Evolutionary conservation across 202 grass and related monocot genomes (phyloP).

Genomic region (Cymbopogon flexuosus): DNA sequence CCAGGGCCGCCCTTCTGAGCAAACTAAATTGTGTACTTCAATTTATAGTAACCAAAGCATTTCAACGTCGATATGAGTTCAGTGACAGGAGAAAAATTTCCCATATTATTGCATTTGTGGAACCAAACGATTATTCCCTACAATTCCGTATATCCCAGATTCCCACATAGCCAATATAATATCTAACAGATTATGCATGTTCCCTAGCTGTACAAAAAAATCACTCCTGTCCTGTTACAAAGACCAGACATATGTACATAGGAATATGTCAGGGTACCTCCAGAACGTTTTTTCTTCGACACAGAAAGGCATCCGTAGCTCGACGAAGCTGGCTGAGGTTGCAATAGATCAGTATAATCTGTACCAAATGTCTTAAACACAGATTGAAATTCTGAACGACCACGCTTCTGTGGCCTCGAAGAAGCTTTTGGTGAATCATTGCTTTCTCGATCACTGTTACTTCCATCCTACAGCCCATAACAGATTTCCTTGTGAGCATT

Average conservation of each 20-base stretch:
- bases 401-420: constrained; percentile 68
- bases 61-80: background rate
- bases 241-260: background rate
- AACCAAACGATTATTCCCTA: constrained; percentile 23
- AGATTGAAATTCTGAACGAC: constrained; percentile 51
- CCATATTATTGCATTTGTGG: background rate
- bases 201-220: background rate
- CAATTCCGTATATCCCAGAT: background rate
- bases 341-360: background rate
- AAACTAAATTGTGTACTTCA: no score
- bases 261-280: constrained; percentile 53
- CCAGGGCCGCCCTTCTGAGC: no score
- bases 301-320: constrained; percentile 30
- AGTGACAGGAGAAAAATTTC: background rate
- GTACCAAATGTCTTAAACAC: constrained; percentile 54
- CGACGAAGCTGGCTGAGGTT: constrained; percentile 44
- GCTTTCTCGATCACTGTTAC: constrained; percentile 77
- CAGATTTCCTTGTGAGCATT: constrained; percentile 34
- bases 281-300: constrained; percentile 77
- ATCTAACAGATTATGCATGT: background rate
- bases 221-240: background rate
- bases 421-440: constrained; percentile 60
- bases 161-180: background rate
- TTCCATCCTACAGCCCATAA: constrained; percentile 64
- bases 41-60: background rate